Conservation (phyloP, 2,329 filamentous ascomycete species). For the Lachnellula occidentalis region DNA sequence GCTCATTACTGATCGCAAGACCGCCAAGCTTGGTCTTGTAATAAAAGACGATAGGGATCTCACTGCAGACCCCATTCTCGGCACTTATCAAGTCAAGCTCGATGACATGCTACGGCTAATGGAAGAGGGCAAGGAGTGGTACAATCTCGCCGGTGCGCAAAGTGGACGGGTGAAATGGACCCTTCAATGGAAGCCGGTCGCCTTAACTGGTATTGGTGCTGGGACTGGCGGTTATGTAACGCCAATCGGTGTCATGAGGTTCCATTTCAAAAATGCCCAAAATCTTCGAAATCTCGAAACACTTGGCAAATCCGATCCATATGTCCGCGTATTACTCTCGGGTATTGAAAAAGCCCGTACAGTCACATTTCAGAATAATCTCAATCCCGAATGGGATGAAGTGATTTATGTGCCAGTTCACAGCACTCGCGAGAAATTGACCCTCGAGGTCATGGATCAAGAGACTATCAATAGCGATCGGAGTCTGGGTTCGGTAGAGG, state of each 20-base stretch:
- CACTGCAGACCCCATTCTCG: constrained; percentile 73
- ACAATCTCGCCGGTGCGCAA: constrained; percentile 74
- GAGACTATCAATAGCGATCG: constrained; percentile 90
- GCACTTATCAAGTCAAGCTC: constrained; percentile 91
- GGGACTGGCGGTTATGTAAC: constrained; percentile 86
- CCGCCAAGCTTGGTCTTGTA: constrained; percentile 81
- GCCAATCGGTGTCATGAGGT: constrained; percentile 88
- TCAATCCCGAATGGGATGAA: constrained; percentile 94
- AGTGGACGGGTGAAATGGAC: constrained; percentile 85
- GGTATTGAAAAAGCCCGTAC: constrained; percentile 88
- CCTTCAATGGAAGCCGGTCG: constrained; percentile 92
- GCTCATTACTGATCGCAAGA: constrained; percentile 88
- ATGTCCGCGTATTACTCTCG: constrained; percentile 80
- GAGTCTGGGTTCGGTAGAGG: constrained; percentile 74
- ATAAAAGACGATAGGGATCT: constrained; percentile 95
- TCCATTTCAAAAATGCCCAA: constrained; percentile 81
- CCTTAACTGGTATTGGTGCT: constrained; percentile 68
- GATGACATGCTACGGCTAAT: constrained; percentile 89
- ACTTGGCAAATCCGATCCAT: constrained; percentile 95
- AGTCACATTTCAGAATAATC: constrained; percentile 92
- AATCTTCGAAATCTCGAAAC: constrained; percentile 89
- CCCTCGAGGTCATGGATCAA: constrained; percentile 93
- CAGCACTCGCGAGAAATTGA: constrained; percentile 73
- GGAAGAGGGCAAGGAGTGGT: constrained; percentile 95
- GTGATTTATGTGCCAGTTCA: constrained; percentile 91